Evolutionary conservation across 1,284 basidiomycete species (phyloP).

Genomic region (Tremellales sp.): DNA sequence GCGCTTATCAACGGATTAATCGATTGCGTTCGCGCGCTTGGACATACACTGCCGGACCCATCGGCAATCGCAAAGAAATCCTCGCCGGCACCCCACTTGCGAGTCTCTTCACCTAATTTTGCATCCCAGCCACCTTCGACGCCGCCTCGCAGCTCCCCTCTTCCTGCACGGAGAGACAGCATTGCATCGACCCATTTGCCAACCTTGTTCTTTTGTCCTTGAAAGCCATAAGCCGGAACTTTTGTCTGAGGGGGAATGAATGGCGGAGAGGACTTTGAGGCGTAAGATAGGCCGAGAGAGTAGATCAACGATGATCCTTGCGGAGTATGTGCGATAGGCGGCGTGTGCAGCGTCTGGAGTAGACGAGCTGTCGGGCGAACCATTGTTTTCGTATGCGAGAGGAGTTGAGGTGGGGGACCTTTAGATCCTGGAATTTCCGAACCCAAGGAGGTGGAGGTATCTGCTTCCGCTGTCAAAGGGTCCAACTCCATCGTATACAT

Average conservation of each 20-base stretch:
- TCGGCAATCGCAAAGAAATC: conserved; percentile 40
- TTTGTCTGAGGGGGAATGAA: conserved; percentile 26
- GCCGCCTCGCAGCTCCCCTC: conserved; percentile 32
- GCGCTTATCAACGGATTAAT: background rate
- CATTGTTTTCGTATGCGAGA: too few species aligned
- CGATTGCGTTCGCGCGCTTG: background rate
- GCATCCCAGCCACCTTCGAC: conserved; percentile 32
- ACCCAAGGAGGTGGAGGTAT: too few species aligned
- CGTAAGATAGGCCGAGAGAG: conserved; percentile 45
- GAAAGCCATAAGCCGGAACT: conserved; percentile 14
- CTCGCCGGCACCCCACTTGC: conserved; percentile 44
- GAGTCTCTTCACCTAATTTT: conserved; percentile 17
- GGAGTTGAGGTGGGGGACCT: too few species aligned
- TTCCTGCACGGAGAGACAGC: conserved; percentile 33
- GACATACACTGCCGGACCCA: conserved; percentile 21
- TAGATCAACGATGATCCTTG: conserved; percentile 29
- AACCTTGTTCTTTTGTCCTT: conserved; percentile 18
- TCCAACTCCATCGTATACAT: too few species aligned
- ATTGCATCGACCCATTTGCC: conserved; percentile 38
- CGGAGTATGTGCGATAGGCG: conserved; percentile 9
- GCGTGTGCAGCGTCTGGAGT: conserved; percentile 6
- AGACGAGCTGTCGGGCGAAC: conserved; percentile 5
- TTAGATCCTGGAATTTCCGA: too few species aligned
- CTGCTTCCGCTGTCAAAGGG: too few species aligned
- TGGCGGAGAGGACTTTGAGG: conserved; percentile 46